Percentiles rank a stretch among this genome's conserved stretches.
These are phyloP conservation scores for Lactarius akahatsu DNA, from an alignment of 768 basidiomycete genomes.

Conservation along the genomic window DNA sequence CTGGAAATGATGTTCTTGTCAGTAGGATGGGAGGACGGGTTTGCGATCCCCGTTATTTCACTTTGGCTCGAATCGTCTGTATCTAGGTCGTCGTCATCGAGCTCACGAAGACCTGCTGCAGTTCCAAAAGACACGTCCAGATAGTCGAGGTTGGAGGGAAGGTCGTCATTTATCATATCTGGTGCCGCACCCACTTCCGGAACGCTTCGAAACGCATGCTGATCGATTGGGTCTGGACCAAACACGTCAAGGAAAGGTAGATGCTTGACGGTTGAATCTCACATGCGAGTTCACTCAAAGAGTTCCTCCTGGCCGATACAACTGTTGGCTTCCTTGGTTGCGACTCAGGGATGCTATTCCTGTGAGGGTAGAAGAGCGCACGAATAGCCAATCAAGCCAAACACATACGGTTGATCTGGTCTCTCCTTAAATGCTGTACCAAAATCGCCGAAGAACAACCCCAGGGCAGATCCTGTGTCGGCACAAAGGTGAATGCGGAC, in stretches of 20 bases:
- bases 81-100: slow-evolving; percentile 70
- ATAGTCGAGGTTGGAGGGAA: slow-evolving; percentile 87
- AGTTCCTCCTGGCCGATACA: slow-evolving; percentile 15
- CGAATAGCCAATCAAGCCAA: neutral
- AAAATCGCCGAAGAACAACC: slow-evolving; percentile 55
- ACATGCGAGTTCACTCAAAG: slow-evolving; percentile 35
- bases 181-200: slow-evolving; percentile 78
- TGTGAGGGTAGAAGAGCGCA: neutral
- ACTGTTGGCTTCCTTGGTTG: slow-evolving; percentile 18
- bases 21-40: slow-evolving; percentile 11
- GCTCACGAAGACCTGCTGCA: slow-evolving; percentile 70
- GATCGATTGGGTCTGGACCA: slow-evolving; percentile 68
- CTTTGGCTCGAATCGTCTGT: slow-evolving; percentile 49
- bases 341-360: slow-evolving; percentile 6
- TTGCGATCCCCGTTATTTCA: neutral
- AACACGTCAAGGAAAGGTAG: slow-evolving; percentile 5
- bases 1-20: slow-evolving; percentile 49
- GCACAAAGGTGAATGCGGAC: slow-evolving; percentile 73
- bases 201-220: slow-evolving; percentile 70
- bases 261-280: neutral
- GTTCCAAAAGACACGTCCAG: slow-evolving; percentile 80
- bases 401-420: slow-evolving; percentile 32
- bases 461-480: slow-evolving; percentile 64
- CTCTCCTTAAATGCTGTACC: slow-evolving; percentile 43
- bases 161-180: slow-evolving; percentile 89